Percentiles rank a stretch among this genome's conserved stretches.
Conservation (phyloP, 495 filamentous ascomycete genomes). For the Staphylotrichum tortipilum region DNA sequence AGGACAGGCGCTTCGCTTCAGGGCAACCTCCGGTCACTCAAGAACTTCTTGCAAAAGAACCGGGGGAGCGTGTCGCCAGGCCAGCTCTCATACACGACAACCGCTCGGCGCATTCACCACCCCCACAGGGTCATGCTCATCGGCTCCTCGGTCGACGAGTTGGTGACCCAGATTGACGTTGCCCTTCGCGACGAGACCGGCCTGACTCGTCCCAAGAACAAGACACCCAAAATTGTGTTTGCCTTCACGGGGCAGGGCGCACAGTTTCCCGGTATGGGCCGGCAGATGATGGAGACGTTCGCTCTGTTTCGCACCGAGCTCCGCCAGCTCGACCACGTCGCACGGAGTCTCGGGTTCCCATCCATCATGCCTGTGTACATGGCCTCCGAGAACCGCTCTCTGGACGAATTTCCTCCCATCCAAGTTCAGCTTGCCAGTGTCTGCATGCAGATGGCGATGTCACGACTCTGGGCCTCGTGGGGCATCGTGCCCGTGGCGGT, state of each 20-base stretch:
- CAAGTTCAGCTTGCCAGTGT: slow-evolving; percentile 66
- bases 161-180: slow-evolving; percentile 27
- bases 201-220: slow-evolving; percentile 44
- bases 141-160: too few relatives aligned
- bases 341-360: slow-evolving; percentile 56
- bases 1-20: slow-evolving; percentile 22
- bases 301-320: slow-evolving; percentile 54
- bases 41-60: too few relatives aligned
- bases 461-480: slow-evolving; percentile 64
- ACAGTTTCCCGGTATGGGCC: slow-evolving; percentile 55
- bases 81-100: too few relatives aligned
- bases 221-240: slow-evolving; percentile 32
- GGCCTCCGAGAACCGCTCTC: too few relatives aligned
- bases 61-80: too few relatives aligned
- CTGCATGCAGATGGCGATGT: slow-evolving; percentile 73
- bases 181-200: slow-evolving; percentile 5
- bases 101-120: too few relatives aligned
- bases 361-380: too few relatives aligned
- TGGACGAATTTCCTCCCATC: slow-evolving; percentile 40
- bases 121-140: too few relatives aligned
- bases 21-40: too few relatives aligned
- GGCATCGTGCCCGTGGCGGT: slow-evolving; percentile 65
- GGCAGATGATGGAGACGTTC: slow-evolving; percentile 50
- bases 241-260: slow-evolving; percentile 62
- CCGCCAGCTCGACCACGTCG: slow-evolving; percentile 56